phyloP scores from a whole-genome alignment of 352 stramenopile species.

The Phytophthora hibernalis region DNA sequence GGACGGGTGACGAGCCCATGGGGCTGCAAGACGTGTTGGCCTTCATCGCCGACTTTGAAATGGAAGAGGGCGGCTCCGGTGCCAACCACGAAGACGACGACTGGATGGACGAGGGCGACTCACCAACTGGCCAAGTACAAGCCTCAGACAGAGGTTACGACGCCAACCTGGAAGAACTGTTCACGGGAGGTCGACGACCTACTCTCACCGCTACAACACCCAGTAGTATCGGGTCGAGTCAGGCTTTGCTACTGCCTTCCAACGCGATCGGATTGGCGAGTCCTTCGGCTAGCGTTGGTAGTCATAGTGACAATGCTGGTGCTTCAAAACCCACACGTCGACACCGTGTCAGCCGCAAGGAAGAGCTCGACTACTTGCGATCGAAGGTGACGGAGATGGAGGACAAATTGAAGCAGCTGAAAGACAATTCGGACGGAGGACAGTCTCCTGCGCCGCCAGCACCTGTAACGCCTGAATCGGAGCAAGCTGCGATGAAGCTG shows the following conservation, averaged over 20 bases:
- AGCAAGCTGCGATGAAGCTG: slow-evolving; percentile 15
- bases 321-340: slow-evolving; percentile 7
- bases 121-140: background rate
- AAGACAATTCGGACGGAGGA: slow-evolving; percentile 13
- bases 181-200: slow-evolving; percentile 2
- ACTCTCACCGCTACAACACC: background rate
- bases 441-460: background rate
- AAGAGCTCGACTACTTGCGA: slow-evolving; percentile 49
- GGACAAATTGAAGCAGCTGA: slow-evolving; percentile 28
- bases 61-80: slow-evolving; percentile 24
- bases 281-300: background rate
- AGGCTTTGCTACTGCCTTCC: background rate
- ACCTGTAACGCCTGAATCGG: background rate
- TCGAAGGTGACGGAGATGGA: slow-evolving; percentile 47
- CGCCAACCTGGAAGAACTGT: slow-evolving; percentile 11
- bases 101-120: slow-evolving; percentile 14
- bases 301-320: background rate
- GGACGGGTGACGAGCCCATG: slow-evolving; percentile 13
- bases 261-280: background rate
- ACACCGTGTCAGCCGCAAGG: slow-evolving; percentile 34
- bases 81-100: slow-evolving; percentile 10
- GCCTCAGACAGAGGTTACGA: background rate
- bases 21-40: slow-evolving; percentile 39
- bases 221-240: background rate
- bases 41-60: slow-evolving; percentile 41